Evolutionary conservation across 306 rosid genomes (phyloP).

Genomic region (Cotoneaster glaucophyllus): DNA sequence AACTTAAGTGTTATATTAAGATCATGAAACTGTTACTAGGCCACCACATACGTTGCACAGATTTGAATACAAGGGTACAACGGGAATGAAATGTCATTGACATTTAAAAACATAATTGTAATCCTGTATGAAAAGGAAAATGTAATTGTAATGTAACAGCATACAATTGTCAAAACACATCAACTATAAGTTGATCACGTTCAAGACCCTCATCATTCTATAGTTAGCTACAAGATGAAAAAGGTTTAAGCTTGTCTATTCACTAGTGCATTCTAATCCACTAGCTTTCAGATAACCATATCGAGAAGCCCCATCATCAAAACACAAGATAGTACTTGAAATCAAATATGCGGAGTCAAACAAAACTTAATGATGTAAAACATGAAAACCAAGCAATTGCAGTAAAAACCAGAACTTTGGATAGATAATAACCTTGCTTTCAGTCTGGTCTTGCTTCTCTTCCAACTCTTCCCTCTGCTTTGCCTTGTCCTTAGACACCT

Average conservation of each 20-base stretch:
- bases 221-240: neutral
- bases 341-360: neutral
- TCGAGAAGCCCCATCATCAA: neutral
- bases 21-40: constrained; percentile 17
- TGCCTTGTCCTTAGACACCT: constrained; percentile 32
- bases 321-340: neutral
- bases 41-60: constrained; percentile 2
- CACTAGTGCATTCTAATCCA: neutral
- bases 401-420: no score
- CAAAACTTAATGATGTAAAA: neutral
- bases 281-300: neutral
- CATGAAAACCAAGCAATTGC: neutral
- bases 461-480: no score
- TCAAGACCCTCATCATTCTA: neutral
- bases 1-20: constrained; percentile 17
- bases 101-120: constrained; percentile 1
- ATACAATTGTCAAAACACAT: neutral
- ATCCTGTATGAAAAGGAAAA: neutral
- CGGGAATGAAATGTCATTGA: constrained; percentile 8
- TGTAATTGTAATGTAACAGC: neutral
- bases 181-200: neutral
- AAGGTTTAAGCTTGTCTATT: neutral
- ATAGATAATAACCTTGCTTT: constrained; percentile 70
- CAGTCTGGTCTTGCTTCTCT: constrained; percentile 20
- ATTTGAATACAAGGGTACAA: neutral